phyloP scores from a whole-genome alignment of 2,329 filamentous ascomycete species.

The Albophoma yamanashiensis region DNA sequence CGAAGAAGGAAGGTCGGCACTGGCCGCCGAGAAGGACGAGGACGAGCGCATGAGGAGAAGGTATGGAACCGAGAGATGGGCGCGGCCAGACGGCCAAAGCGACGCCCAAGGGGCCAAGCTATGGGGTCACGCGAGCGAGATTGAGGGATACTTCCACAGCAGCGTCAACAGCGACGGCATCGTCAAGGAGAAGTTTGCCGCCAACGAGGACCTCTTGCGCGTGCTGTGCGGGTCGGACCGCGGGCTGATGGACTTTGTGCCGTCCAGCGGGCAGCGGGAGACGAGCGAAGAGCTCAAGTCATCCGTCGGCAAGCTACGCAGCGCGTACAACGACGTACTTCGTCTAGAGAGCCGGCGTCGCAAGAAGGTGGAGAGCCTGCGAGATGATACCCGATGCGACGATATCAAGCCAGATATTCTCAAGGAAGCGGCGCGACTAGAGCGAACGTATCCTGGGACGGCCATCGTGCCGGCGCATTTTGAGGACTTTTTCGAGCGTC shows the following conservation, averaged over 20 bases:
- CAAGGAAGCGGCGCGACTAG: slow-evolving; percentile 71
- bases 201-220: slow-evolving; percentile 62
- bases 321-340: slow-evolving; percentile 73
- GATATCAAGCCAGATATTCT: slow-evolving; percentile 83
- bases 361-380: slow-evolving; percentile 67
- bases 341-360: slow-evolving; percentile 72
- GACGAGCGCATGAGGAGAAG: slow-evolving; percentile 65
- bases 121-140: slow-evolving; percentile 65
- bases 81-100: slow-evolving; percentile 53
- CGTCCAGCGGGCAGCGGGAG: slow-evolving; percentile 67
- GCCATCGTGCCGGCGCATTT: slow-evolving; percentile 82
- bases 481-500: slow-evolving; percentile 78
- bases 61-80: slow-evolving; percentile 83
- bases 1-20: slow-evolving; percentile 68
- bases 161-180: slow-evolving; percentile 44
- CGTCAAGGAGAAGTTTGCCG: slow-evolving; percentile 68
- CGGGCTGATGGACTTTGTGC: slow-evolving; percentile 78
- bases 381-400: slow-evolving; percentile 71
- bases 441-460: slow-evolving; percentile 77
- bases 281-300: slow-evolving; percentile 74
- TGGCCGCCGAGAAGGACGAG: slow-evolving; percentile 73
- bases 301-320: slow-evolving; percentile 66
- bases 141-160: slow-evolving; percentile 73
- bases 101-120: slow-evolving; percentile 60
- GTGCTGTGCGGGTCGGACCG: slow-evolving; percentile 72